Percentiles rank a stretch among this genome's conserved stretches.
Conservation (phyloP, 2,329 filamentous ascomycete species). For the Albifimbria verrucaria region DNA sequence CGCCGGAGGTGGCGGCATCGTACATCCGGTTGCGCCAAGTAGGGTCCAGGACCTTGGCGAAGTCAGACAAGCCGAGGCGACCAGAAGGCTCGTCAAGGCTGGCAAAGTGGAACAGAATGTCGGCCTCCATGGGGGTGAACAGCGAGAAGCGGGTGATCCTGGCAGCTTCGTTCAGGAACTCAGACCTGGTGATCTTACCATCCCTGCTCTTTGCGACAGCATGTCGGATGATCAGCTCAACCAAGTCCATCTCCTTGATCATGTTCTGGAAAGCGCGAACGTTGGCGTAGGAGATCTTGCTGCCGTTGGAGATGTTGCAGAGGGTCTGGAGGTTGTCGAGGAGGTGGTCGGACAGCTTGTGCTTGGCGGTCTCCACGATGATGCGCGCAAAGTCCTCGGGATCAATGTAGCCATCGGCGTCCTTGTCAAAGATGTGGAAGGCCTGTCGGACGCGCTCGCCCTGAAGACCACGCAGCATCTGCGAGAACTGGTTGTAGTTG, state of each 20-base stretch:
- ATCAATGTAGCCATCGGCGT: conserved; percentile 91
- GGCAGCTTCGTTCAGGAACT: conserved; percentile 93
- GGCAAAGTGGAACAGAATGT: conserved; percentile 98
- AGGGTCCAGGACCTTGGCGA: conserved; percentile 91
- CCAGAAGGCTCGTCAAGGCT: conserved; percentile 87
- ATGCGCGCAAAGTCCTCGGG: conserved; percentile 96
- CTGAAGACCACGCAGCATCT: conserved; percentile 95
- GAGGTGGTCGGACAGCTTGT: conserved; percentile 97
- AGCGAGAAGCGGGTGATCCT: conserved; percentile 89
- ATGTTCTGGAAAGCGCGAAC: conserved; percentile 98
- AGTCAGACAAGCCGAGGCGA: conserved; percentile 76
- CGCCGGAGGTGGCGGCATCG: conserved; percentile 41
- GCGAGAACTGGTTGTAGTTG: conserved; percentile 94
- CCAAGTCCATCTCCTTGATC: conserved; percentile 95
- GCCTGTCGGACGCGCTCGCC: conserved; percentile 95
- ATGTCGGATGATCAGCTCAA: conserved; percentile 87
- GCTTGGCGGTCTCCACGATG: conserved; percentile 84
- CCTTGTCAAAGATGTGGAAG: conserved; percentile 86
- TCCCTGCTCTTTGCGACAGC: conserved; percentile 80
- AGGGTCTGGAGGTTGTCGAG: conserved; percentile 86
- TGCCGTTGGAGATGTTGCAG: conserved; percentile 89
- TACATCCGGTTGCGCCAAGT: conserved; percentile 73
- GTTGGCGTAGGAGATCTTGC: conserved; percentile 96
- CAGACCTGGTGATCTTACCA: conserved; percentile 88
- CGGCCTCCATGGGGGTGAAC: conserved; percentile 97